A percentile compares a stretch with the other conserved stretches of the same genome.
These are phyloP conservation scores for Microcera coccophila DNA, from an alignment of 2,329 filamentous ascomycete species.

Conservation along the genomic window DNA sequence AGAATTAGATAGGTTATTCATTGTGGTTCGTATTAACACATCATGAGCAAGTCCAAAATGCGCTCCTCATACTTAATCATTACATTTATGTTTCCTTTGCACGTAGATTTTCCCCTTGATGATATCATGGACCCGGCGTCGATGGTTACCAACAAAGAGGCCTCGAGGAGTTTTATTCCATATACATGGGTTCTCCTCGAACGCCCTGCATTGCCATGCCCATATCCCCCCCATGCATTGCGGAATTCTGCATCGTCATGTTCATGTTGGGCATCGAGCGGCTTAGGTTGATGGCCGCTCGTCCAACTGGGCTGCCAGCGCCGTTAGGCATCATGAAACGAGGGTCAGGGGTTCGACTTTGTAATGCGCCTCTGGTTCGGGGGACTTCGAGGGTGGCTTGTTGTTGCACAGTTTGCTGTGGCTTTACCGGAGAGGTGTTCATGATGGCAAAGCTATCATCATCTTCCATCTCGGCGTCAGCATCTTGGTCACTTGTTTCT, in stretches of 20 bases:
- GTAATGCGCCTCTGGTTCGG: conserved; percentile 37
- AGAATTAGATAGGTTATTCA: conserved; percentile 1
- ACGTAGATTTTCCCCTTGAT: not conserved
- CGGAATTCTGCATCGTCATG: conserved; percentile 37
- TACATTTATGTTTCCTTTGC: conserved; percentile 21
- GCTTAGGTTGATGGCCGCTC: conserved; percentile 38
- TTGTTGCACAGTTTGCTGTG: conserved; percentile 37
- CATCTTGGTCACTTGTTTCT: conserved; percentile 45
- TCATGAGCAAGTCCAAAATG: conserved; percentile 22
- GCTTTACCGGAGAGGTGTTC: conserved; percentile 38
- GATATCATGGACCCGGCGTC: not conserved
- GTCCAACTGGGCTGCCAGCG: conserved; percentile 32
- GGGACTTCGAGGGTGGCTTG: conserved; percentile 43
- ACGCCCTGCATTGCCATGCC: conserved; percentile 44
- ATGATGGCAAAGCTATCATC: conserved; percentile 54
- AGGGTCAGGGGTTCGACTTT: conserved; percentile 34
- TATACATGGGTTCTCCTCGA: conserved; percentile 49
- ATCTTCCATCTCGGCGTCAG: conserved; percentile 54
- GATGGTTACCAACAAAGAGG: no score
- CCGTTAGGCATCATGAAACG: conserved; percentile 44
- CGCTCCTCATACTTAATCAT: conserved; percentile 29
- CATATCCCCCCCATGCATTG: conserved; percentile 42
- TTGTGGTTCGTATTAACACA: conserved; percentile 32
- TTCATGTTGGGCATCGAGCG: conserved; percentile 47
- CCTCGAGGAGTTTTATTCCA: conserved; percentile 43